These are phyloP conservation scores for Monosporozyma yasuniensis DNA, from an alignment of 805 yeast species.

Conservation along the genomic window DNA sequence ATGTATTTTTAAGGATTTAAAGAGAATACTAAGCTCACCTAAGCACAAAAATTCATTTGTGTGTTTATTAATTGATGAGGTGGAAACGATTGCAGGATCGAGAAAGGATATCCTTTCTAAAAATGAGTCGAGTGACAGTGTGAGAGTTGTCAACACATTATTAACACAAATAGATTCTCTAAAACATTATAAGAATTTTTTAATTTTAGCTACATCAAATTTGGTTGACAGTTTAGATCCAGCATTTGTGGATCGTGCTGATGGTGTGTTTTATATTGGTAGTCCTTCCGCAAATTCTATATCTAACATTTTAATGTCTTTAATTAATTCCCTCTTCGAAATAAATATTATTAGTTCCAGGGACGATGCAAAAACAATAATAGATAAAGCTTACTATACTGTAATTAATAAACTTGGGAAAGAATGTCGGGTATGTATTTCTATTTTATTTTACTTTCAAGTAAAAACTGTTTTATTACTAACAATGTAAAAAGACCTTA, in stretches of 20 bases:
- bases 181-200: conserved; percentile 29
- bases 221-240: conserved; percentile 32
- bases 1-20: conserved; percentile 30
- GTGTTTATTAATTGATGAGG: conserved; percentile 37
- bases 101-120: conserved; percentile 30
- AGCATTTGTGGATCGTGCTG: conserved; percentile 39
- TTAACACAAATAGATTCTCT: conserved; percentile 35
- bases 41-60: conserved; percentile 18
- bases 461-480: background rate
- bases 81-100: conserved; percentile 38
- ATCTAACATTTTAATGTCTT: conserved; percentile 24
- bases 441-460: background rate
- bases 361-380: background rate
- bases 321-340: conserved; percentile 22
- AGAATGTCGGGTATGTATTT: conserved; percentile 22
- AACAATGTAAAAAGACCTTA: conserved; percentile 9
- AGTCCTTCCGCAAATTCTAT: conserved; percentile 30
- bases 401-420: conserved; percentile 13
- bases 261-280: conserved; percentile 30
- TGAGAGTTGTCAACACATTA: conserved; percentile 38
- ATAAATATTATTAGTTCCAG: conserved; percentile 9
- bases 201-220: conserved; percentile 37
- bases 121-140: conserved; percentile 36
- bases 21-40: conserved; percentile 15
- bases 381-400: conserved; percentile 8